Conservation (phyloP, 805 yeast genomes). For the Candida coleopterorum region DNA sequence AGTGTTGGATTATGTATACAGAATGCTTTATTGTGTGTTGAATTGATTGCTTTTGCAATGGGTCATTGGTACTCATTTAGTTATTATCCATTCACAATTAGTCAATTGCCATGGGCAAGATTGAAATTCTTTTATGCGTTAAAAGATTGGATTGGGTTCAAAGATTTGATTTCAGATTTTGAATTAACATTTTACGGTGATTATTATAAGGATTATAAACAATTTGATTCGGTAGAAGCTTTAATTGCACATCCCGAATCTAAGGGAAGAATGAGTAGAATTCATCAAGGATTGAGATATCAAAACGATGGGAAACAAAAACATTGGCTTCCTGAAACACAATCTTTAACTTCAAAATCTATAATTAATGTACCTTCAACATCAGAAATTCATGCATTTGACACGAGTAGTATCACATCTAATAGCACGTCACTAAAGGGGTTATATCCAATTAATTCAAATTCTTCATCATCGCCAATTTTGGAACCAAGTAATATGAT, state of each 20-base stretch:
- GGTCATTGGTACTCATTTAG: conserved; percentile 89
- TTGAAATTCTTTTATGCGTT: conserved; percentile 59
- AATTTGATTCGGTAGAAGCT: conserved; percentile 78
- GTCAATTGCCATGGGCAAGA: conserved; percentile 63
- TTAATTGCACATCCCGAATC: conserved; percentile 65
- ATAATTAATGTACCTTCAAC: conserved; percentile 20
- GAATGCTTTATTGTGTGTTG: conserved; percentile 75
- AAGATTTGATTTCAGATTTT: conserved; percentile 80
- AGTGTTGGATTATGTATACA: conserved; percentile 60
- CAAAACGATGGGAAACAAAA: conserved; percentile 71
- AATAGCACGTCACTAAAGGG: conserved; percentile 30
- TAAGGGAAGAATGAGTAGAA: conserved; percentile 57
- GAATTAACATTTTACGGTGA: conserved; percentile 65
- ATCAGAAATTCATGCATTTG: conserved; percentile 22
- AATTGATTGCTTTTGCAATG: conserved; percentile 77
- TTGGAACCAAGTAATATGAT: not conserved
- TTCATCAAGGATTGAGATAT: conserved; percentile 80
- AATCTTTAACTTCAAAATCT: conserved; percentile 8
- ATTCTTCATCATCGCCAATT: conserved; percentile 9
- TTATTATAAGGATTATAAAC: conserved; percentile 66
- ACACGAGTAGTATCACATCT: conserved; percentile 24
- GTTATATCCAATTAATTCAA: conserved; percentile 23
- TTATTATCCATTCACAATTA: conserved; percentile 62
- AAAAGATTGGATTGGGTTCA: conserved; percentile 68
- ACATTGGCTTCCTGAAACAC: conserved; percentile 61